Conservation (phyloP, 768 basidiomycete species). For the Cystofilobasidium ferigula region DNA sequence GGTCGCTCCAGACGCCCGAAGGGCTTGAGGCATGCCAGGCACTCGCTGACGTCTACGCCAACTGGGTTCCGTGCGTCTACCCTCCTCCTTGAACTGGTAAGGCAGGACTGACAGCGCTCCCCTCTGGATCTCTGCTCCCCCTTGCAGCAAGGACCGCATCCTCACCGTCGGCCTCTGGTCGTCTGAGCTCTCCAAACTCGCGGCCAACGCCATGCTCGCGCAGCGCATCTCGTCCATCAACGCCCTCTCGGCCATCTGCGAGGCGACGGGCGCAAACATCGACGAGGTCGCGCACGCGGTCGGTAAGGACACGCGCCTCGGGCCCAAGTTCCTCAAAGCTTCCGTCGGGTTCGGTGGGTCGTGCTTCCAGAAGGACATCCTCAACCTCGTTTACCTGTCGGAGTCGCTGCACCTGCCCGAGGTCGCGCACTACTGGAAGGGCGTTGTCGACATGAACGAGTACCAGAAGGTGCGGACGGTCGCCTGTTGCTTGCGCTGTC, state of each 20-base stretch:
- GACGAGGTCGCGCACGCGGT: constrained; percentile 93
- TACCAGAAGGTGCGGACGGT: constrained; percentile 61
- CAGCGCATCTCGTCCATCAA: constrained; percentile 98
- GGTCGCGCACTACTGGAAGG: constrained; percentile 90
- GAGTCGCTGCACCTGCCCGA: constrained; percentile 91
- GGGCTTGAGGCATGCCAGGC: constrained; percentile 69
- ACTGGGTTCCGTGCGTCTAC: constrained; percentile 82
- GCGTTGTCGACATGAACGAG: constrained; percentile 94
- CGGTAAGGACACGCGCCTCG: constrained; percentile 83
- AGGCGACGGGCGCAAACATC: constrained; percentile 96
- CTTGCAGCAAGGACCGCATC: constrained; percentile 55
- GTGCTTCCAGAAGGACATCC: constrained; percentile 94
- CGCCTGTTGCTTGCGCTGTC: neutral
- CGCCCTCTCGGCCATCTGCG: constrained; percentile 95
- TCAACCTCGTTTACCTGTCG: constrained; percentile 94
- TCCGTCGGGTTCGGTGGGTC: constrained; percentile 90
- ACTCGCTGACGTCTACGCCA: constrained; percentile 71
- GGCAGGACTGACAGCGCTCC: neutral
- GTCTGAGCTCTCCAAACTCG: constrained; percentile 94
- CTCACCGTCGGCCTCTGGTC: constrained; percentile 96
- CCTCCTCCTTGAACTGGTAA: neutral
- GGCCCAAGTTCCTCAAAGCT: constrained; percentile 80
- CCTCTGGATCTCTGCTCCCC: neutral
- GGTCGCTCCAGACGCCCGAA: constrained; percentile 79
- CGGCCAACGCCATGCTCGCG: constrained; percentile 98